Conservation (phyloP, 2,329 filamentous ascomycete species). For the Domatiomyces globalis region DNA sequence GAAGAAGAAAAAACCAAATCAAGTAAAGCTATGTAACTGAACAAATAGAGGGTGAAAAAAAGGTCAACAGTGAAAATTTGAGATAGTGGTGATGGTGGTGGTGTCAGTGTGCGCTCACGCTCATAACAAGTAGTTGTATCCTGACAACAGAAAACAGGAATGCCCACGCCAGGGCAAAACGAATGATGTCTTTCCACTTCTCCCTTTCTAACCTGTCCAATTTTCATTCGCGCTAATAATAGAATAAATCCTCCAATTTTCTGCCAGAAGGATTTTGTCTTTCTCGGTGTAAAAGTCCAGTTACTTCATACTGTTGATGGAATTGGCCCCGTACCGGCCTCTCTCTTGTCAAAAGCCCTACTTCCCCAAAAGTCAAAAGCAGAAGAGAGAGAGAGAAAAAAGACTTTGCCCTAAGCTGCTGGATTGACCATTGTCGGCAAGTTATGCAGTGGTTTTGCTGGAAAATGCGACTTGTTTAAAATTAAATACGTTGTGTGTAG, state of each 20-base stretch:
- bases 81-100: background rate
- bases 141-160: background rate
- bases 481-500: background rate
- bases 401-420: background rate
- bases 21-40: background rate
- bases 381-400: background rate
- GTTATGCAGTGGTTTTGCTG: background rate
- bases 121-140: background rate
- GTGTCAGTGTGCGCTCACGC: background rate
- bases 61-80: background rate
- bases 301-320: background rate
- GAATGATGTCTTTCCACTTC: background rate
- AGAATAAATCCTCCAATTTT: background rate
- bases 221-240: background rate
- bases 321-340: background rate
- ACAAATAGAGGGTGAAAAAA: background rate
- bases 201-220: background rate
- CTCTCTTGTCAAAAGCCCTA: background rate
- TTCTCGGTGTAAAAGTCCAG: background rate
- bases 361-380: background rate
- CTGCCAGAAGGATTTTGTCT: background rate
- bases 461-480: background rate
- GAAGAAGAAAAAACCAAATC: background rate
- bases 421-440: background rate
- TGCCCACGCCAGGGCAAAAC: background rate